Base-by-base conservation (phyloP, 2,329 filamentous ascomycete species). In the Claviceps sp. region DNA sequence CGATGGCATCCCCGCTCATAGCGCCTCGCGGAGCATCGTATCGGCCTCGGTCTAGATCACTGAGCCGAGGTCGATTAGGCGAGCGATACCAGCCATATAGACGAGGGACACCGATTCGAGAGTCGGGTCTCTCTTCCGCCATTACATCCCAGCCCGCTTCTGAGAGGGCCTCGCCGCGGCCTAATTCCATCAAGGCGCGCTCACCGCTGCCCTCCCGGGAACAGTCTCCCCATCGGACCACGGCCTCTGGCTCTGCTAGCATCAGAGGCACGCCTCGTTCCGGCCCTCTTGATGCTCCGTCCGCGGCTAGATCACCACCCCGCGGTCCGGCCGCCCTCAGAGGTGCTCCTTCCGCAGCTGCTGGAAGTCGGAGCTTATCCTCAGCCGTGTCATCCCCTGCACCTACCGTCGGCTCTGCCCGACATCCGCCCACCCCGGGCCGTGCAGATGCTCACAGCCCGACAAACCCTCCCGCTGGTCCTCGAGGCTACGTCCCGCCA, bases 271-370 rank as follows among this genome's bases (percentile, higher is more conserved):
- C 58, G 5, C 56, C 58, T 45, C 65, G 59, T 40, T 58, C 58
- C 46, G 58, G 52, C 30, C 62, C 54, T 38, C 63, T 58, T 52
- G 69, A 62, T 30, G 54, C 61, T 43, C 61, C 61, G 9, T 55
- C 59, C 4, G 56, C 60, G 34, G 56, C 62, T 14, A 67, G 68
- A 56, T 78, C 77, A 18, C 77, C 77, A 13, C 77, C 77, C 3
- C 72, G 75, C 49, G 77, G 76, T 0, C 77, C 77, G 30, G 75
- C 77, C 13, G 76, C 75, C 14, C 63, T 78, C 18, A 70, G 76
- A 55, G 70, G 68, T 43, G 4, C 42, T 43, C 20, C 42, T 24
- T 11, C 76, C 3, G 77, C 72, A 0, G 75, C 66, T 43, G 59
- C 64, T 5, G 65, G 62, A 36, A 61, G 61, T 22, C 67, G 72